Evolutionary conservation across 2,329 filamentous ascomycete species (phyloP).

Genomic region (Alternaria ethzedia): DNA sequence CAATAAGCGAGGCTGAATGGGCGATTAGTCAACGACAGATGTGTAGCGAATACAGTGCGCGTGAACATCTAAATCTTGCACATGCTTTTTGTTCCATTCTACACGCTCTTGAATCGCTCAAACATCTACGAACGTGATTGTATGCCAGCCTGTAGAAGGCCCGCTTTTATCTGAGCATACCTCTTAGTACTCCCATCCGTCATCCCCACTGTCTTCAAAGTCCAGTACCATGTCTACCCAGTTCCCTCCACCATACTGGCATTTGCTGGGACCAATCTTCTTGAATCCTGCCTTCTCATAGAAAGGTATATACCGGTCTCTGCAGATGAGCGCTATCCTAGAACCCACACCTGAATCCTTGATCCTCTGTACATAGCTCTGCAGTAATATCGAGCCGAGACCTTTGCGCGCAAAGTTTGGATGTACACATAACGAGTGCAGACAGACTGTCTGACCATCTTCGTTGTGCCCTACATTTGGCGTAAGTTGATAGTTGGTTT

Average conservation of each 20-base stretch:
- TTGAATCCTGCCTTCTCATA: constrained; percentile 78
- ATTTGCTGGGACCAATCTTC: constrained; percentile 71
- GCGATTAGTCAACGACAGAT: background rate
- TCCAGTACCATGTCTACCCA: constrained; percentile 79
- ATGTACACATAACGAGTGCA: constrained; percentile 83
- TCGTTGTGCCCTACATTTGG: constrained; percentile 71
- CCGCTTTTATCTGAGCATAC: background rate
- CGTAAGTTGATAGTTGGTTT: constrained; percentile 48
- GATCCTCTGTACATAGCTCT: constrained; percentile 78
- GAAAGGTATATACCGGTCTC: constrained; percentile 74
- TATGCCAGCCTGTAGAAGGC: background rate
- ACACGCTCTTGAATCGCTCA: background rate
- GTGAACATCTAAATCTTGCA: background rate
- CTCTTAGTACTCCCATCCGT: constrained; percentile 7
- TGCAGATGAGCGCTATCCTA: constrained; percentile 76
- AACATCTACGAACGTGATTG: background rate
- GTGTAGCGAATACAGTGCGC: background rate
- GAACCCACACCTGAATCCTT: constrained; percentile 72
- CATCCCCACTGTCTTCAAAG: constrained; percentile 24
- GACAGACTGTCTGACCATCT: constrained; percentile 73
- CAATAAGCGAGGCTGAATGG: background rate
- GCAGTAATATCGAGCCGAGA: constrained; percentile 75
- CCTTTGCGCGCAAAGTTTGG: constrained; percentile 77
- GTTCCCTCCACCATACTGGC: constrained; percentile 75
- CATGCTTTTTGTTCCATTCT: background rate